Base-by-base conservation (phyloP, 768 basidiomycete genomes). In the Rhizopogon rudus region DNA sequence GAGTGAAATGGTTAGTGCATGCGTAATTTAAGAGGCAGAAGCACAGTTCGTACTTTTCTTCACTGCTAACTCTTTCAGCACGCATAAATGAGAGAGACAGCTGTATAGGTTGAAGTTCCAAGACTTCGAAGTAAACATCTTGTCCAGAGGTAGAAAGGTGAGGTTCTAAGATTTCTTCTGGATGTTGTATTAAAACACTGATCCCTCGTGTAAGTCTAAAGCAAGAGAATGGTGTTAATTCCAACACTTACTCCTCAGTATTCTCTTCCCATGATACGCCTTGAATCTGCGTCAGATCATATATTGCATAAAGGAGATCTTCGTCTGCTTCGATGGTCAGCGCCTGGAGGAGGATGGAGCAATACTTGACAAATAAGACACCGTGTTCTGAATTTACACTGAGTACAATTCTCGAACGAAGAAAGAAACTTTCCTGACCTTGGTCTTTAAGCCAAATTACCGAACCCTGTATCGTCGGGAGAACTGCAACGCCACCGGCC, bases 301-400 rank as follows among this genome's bases (percentile, higher is more conserved):
- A 88, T 9, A 98, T 70, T 0, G 95, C 84, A 63, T 93, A 98
- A 40, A 98, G 69, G 58, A 99, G 85, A 71, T 98, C 97, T 71
- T 99, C 97, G 66, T 99, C 97, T n/a, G 91, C 82, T 65, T 98
- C 94, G 14, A 99, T 84, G 0, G 93, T 97, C 69, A 98, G 75
- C 2, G 95, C 91, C 67, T 99, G 97, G 14, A 99, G 75, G 13
- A 99, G 74, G 51, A 98, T 81, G 2, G 95, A 95, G 52, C 92
- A 96, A 65, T 98, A 98, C 72, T 98, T 98, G 75, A 99, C 80
- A 68, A 97, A 98, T n/a, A 93, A 71, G 8, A 99, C 97, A 16
- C 97, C 97, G 60, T 98, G 97, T n/a, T 88, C 97, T 99, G 52
- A 41, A 12, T 48, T 44, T 13, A 14, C 5, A 5, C 4, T 50